Base-by-base conservation (phyloP, 495 filamentous ascomycete species). In the Chaetomium cochliodes region DNA sequence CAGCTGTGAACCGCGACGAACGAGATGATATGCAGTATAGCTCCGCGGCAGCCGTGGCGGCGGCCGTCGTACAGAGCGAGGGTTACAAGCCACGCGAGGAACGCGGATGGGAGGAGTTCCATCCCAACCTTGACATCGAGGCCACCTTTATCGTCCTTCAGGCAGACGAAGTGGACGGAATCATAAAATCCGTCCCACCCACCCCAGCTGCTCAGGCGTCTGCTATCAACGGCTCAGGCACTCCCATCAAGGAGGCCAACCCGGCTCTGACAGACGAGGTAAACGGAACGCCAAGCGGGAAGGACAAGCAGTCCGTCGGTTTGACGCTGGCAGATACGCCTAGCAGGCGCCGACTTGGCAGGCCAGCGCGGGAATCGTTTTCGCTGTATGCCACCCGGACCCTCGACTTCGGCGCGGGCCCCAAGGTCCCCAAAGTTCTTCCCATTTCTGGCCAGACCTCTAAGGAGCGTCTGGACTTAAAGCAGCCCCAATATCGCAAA, bases 51-150 rank as follows among this genome's bases (percentile, higher is more conserved):
- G 91, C 92, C 11, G 91, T 91, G 22, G 89, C 90, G 5, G 89
- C 91, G 44, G 92, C 92, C 26, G 85, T 92, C 26, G 91, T 91
- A 55, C 90, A 93, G 67, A 92, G 88, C 65, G 93, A 97, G 78
- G 92, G 92, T 18, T 97, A 97, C 77, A 98, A 99, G 73, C 94
- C 94, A 3, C 83, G 94, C 63, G 94, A 99, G 75, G 94, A 99
- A 76, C 87, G 93, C 61, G 90, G 91, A 16, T 99, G 93, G 90
- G 91, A 96, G 70, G 96, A 98, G 76, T 98, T 97, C 60, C 94
- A 99, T 74, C 92, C 90, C 15, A 89, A 97, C 69, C 83, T 99
- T 41, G 93, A 98, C 74, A 90, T 96, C 64, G 91, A 94, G 54
- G 82, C 82, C 30, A 84, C 81, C 20, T 87, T 98, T 56, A 85